Conservation (phyloP, 495 filamentous ascomycete species). For the Tuber melanosporum region DNA sequence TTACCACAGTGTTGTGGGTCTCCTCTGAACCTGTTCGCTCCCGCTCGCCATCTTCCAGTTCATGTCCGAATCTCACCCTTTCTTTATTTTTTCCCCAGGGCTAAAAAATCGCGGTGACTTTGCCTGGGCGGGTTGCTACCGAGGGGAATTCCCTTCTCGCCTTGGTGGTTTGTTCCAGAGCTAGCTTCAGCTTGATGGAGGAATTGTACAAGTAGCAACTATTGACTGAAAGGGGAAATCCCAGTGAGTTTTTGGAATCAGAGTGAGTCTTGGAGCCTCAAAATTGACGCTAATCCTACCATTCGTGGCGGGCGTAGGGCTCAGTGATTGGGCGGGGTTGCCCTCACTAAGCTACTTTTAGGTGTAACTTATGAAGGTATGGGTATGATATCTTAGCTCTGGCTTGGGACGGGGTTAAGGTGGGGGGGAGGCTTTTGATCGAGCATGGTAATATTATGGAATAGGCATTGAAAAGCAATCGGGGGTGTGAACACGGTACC, state of each 20-base stretch:
- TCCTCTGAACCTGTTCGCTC: background rate
- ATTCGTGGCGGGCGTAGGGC: background rate
- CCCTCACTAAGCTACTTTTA: slow-evolving; percentile 20
- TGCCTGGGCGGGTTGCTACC: background rate
- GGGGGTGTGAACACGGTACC: background rate
- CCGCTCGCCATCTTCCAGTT: background rate
- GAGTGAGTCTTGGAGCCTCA: slow-evolving; percentile 25
- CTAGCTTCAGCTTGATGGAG: background rate
- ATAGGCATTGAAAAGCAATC: background rate
- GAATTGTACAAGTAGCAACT: background rate
- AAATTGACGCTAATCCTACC: slow-evolving; percentile 24
- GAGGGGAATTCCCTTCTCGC: background rate
- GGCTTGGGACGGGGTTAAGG: background rate
- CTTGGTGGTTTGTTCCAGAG: background rate
- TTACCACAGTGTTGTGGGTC: slow-evolving; percentile 20
- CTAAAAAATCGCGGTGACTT: background rate
- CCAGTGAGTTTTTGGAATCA: slow-evolving; percentile 28
- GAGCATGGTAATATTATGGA: background rate
- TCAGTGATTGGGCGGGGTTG: slow-evolving; percentile 24
- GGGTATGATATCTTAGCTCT: background rate
- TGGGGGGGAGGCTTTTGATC: background rate
- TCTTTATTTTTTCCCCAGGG: background rate
- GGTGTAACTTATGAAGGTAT: background rate
- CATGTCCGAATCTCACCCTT: background rate
- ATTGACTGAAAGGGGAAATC: slow-evolving; percentile 19